These are phyloP conservation scores for Psilocybe sp. DNA, from an alignment of 768 basidiomycete genomes.

Conservation along the genomic window DNA sequence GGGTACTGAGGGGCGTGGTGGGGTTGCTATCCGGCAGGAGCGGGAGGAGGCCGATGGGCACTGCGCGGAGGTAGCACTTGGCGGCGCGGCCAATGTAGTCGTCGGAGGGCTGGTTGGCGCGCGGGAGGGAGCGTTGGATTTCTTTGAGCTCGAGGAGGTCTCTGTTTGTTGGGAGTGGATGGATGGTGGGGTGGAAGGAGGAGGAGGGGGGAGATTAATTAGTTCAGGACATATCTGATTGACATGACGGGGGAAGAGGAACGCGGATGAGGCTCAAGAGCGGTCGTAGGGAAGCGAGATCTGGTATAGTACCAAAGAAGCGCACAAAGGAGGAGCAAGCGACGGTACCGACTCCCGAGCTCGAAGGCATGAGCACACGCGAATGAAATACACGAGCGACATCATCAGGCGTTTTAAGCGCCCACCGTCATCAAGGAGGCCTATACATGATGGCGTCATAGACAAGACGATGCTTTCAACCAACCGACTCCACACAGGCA, in stretches of 20 bases:
- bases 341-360: too few species aligned
- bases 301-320: not conserved
- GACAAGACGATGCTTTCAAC: too few species aligned
- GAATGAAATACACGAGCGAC: too few species aligned
- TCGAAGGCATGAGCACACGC: too few species aligned
- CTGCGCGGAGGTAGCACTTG: conserved; percentile 43
- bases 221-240: not conserved
- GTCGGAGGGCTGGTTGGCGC: conserved; percentile 50
- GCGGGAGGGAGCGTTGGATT: conserved; percentile 62
- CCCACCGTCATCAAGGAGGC: too few species aligned
- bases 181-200: not conserved
- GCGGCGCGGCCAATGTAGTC: conserved; percentile 35
- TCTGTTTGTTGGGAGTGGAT: conserved; percentile 26
- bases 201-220: not conserved
- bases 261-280: too few species aligned
- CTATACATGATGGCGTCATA: too few species aligned
- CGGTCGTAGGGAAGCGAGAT: conserved; percentile 1
- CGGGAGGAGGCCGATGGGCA: conserved; percentile 65
- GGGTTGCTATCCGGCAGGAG: conserved; percentile 33
- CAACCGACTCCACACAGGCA: not conserved
- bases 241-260: too few species aligned
- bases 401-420: too few species aligned
- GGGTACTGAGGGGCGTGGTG: too few species aligned
- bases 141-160: conserved; percentile 69
- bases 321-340: too few species aligned